phyloP scores from a whole-genome alignment of 805 yeast species.

The Ogataea naganishii region DNA sequence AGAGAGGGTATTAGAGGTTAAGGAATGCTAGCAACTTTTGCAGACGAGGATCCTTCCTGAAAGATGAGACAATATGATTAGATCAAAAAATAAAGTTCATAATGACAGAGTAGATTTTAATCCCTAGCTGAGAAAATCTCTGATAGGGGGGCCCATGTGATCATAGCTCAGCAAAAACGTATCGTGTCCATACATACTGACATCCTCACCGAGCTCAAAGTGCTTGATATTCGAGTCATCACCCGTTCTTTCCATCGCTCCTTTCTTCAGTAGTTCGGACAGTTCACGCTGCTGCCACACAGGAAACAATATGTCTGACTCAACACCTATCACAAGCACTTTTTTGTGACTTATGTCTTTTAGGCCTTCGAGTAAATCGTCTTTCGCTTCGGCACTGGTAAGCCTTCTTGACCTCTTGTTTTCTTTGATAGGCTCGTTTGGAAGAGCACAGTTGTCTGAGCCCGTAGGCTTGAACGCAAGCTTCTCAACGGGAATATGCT shows the following conservation, averaged over 20 bases:
- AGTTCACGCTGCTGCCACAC: constrained; percentile 91
- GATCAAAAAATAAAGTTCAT: neutral
- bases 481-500: constrained; percentile 14
- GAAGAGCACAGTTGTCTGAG: constrained; percentile 30
- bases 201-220: constrained; percentile 66
- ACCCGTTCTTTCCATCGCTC: constrained; percentile 24
- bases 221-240: constrained; percentile 39
- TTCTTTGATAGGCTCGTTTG: constrained; percentile 45
- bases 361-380: constrained; percentile 64
- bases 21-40: neutral
- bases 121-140: constrained; percentile 36
- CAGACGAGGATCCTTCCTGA: constrained; percentile 1
- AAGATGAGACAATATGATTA: neutral
- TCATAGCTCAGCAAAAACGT: constrained; percentile 76
- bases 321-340: constrained; percentile 81
- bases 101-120: neutral
- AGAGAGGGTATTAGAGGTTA: too few species aligned
- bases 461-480: constrained; percentile 17
- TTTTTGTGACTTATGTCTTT: constrained; percentile 51
- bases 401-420: constrained; percentile 36
- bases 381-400: constrained; percentile 44
- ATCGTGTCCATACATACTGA: constrained; percentile 85
- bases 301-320: constrained; percentile 85
- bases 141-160: constrained; percentile 72
- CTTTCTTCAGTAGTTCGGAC: constrained; percentile 43